Conservation (phyloP, 176 grass and related monocot genomes). For the Phyllostachys edulis region DNA sequence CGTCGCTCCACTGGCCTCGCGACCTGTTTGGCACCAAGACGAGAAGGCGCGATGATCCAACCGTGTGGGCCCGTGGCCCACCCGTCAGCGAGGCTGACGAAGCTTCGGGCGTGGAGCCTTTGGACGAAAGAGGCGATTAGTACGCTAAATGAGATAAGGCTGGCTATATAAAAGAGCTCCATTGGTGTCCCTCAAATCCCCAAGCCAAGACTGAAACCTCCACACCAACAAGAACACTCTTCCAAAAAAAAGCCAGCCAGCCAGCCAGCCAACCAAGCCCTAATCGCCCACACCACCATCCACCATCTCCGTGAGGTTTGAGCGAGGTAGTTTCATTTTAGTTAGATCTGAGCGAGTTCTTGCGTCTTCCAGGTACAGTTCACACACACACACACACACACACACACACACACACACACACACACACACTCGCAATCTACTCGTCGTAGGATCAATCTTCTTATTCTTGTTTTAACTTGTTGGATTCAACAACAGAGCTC, state of each 20-base stretch:
- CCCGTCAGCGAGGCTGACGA: neutral
- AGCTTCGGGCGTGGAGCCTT: conserved; percentile 16
- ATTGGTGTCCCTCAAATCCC: neutral
- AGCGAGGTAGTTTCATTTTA: conserved; percentile 30
- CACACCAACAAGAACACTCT: neutral
- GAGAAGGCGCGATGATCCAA: too few relatives aligned
- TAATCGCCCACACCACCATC: neutral
- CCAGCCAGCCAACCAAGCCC: neutral
- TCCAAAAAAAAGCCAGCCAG: too few relatives aligned
- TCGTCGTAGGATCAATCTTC: neutral
- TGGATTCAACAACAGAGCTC: neutral
- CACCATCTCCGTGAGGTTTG: conserved; percentile 18
- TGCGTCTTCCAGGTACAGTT: conserved; percentile 9
- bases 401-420: too few relatives aligned
- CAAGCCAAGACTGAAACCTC: conserved; percentile 8
- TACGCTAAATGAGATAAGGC: neutral
- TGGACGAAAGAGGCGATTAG: neutral
- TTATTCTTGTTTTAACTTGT: neutral
- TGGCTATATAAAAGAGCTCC: conserved; percentile 45
- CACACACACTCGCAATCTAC: too few relatives aligned
- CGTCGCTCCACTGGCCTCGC: neutral
- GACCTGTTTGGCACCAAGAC: neutral
- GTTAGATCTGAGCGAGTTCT: conserved; percentile 15
- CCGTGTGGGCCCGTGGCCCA: neutral
- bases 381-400: too few relatives aligned